Conservation (phyloP, 305 asterid genomes). For the Fraxinus angustifolia region DNA sequence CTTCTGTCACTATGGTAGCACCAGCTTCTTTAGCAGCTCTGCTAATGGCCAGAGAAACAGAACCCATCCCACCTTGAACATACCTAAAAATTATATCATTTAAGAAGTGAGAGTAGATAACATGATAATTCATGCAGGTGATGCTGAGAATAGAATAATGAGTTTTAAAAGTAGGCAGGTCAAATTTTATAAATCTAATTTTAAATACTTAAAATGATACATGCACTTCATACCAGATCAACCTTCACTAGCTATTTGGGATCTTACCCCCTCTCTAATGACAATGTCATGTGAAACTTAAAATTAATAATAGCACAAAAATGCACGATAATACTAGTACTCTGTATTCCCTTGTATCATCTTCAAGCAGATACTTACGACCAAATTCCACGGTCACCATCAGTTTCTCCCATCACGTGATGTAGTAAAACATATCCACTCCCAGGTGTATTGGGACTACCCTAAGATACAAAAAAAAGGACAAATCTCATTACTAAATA, state of each 20-base stretch:
- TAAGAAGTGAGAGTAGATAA: constrained; percentile 17
- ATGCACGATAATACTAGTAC: not conserved
- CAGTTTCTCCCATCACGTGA: constrained; percentile 97
- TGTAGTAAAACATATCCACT: constrained; percentile 96
- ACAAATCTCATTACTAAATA: constrained; percentile 21
- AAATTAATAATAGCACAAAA: not conserved
- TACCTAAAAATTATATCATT: constrained; percentile 46
- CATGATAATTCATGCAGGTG: constrained; percentile 10
- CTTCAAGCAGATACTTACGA: constrained; percentile 66
- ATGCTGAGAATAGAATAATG: constrained; percentile 7
- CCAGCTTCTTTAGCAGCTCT: constrained; percentile 89
- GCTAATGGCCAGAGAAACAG: constrained; percentile 74
- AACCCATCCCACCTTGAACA: constrained; percentile 99
- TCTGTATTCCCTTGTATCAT: constrained; percentile 20
- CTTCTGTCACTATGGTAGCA: constrained; percentile 65
- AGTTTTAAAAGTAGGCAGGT: constrained; percentile 6
- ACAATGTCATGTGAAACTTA: constrained; percentile 9
- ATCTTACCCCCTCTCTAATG: not conserved
- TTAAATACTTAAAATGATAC: constrained; percentile 5
- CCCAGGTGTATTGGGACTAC: constrained; percentile 85
- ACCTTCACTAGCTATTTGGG: constrained; percentile 3
- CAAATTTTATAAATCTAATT: not conserved
- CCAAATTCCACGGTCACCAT: constrained; percentile 93
- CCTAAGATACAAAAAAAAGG: constrained; percentile 44
- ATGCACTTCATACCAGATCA: constrained; percentile 9